Evolutionary conservation across 495 filamentous ascomycete species (phyloP), one percentile per base, ranked within the genome.

Genomic region (Penicillium lividum): DNA sequence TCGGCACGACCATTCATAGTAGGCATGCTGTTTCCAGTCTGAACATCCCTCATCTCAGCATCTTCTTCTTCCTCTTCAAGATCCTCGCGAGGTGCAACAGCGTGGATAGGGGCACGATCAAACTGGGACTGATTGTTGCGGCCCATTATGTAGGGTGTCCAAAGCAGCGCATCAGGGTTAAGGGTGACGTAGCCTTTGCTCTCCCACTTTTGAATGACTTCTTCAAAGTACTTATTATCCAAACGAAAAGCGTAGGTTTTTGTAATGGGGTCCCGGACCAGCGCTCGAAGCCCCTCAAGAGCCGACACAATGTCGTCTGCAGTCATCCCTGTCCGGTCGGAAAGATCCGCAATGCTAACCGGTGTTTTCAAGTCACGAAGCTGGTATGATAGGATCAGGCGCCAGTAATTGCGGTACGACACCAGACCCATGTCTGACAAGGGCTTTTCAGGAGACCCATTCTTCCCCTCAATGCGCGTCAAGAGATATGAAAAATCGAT

Each of bases 111-210:
- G 45, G 86, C 87, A 43, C 92, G 83, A 67, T 97, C 90, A 68
- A 93, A 93, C 58, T 91, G 89, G 0, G 86, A 87, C n/a, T 87
- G 84, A 53, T 90, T 92, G 67, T 84, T 87, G 52, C 89, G 83
- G 25, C 93, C 93, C 91, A 97, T 97, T 53, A 98, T 84, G 71
- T 94, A 98, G 11, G 95, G 94, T n/a, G 91, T 97, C 94, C 94
- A 98, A 3, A 93, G 86, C 38, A 98, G 80, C 9, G 85, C 84
- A 56, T 87, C 84, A 3, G 87, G 85, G 63, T 96, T 92, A 38
- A 98, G 84, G 58, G 85, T 89, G 15, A 95, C 86, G 62, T 96
- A 93, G 7, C 85, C 83, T 68, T 96, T 97, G 51, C 77, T 81
- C 70, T 96, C 90, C 86, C 92, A 93, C 51, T 89, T 89, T 10